Evolutionary conservation across 306 rosid species (phyloP), one percentile per base, ranked within the genome.

Genomic region (Cicer chorassanicum): DNA sequence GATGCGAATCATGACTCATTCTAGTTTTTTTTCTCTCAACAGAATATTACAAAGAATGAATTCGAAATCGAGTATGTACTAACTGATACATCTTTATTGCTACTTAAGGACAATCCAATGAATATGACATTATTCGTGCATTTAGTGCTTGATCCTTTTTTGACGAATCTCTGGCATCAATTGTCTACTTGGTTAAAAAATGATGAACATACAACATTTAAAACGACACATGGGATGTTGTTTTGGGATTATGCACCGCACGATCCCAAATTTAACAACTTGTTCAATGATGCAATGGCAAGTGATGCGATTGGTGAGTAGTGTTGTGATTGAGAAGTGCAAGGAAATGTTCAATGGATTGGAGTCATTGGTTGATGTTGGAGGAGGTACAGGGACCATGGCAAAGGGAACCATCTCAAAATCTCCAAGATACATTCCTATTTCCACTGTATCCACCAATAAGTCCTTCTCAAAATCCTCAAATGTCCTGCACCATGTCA

Each of bases 301-400:
- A 54, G 24, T 16, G 60, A 54, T 8, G 11, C 60, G 34, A 16
- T 16, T 54, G 4, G 60, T 54, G 6, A 7, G 34, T 5, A 7
- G 4, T 16, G 4, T 15, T 11, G 4, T 54, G 60, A 15, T 18
- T 54, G 60, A 54, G 13, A 54, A 54, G 12, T 54, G 12, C 34
- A 60, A 15, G 2, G 48, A 19, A 13, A 16, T 60, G 60, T 73
- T 72, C 18, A 1, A n/a, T 3, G 76, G 65, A 18, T 18, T 55
- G 42, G 66, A 38, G 8, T 54, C 66, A 8, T 72, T 72, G 76
- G 76, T 72, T 72, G 76, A 72, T 72, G 76, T 72, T 19, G 76
- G 76, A 24, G 76, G 66, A 55, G 76, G 65, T 7, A 71, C 76
- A 9, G 65, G 65, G 21, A 71, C 65, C 8, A 3, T 71, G 51